Evolutionary conservation across 768 basidiomycete genomes (phyloP).

Genomic region (Pisolithus marmoratus): DNA sequence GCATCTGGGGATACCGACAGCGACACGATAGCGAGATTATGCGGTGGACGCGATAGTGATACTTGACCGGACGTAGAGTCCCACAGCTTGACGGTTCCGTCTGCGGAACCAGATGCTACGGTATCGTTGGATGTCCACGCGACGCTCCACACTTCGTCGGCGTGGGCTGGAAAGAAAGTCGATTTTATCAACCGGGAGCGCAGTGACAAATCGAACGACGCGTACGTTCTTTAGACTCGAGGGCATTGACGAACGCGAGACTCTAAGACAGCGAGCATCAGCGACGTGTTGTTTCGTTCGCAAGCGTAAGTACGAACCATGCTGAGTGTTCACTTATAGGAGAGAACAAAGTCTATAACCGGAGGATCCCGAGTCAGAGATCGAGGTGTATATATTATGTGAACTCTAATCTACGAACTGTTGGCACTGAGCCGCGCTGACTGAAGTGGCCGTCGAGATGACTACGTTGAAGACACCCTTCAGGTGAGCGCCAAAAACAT

Average conservation of each 20-base stretch:
- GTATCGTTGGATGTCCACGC: slow-evolving; percentile 64
- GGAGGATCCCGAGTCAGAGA: slow-evolving; percentile 51
- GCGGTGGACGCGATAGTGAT: slow-evolving; percentile 54
- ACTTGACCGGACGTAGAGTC: slow-evolving; percentile 61
- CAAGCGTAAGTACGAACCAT: slow-evolving; percentile 25
- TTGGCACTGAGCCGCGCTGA: slow-evolving; percentile 3
- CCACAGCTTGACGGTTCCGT: slow-evolving; percentile 74
- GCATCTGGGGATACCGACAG: slow-evolving; percentile 69
- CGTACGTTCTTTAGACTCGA: slow-evolving; percentile 75
- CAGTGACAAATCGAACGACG: slow-evolving; percentile 12
- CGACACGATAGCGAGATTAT: slow-evolving; percentile 82
- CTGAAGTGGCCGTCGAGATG: too few species aligned
- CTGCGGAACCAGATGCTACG: slow-evolving; percentile 68
- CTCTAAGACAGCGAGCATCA: slow-evolving; percentile 35
- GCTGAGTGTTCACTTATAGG: slow-evolving; percentile 1
- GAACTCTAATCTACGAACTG: slow-evolving; percentile 41
- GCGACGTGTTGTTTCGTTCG: not conserved
- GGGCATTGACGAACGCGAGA: slow-evolving; percentile 66
- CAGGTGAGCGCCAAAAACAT: slow-evolving; percentile 44
- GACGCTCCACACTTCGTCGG: slow-evolving; percentile 75
- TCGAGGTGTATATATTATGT: too few species aligned
- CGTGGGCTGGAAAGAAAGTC: slow-evolving; percentile 53
- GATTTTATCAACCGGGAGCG: not conserved
- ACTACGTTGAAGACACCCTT: slow-evolving; percentile 93
- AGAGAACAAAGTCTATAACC: slow-evolving; percentile 7